A percentile compares a stretch with the other conserved stretches of the same genome.
Evolutionary conservation across 2,329 filamentous ascomycete species (phyloP).

Genomic region (Cercospora citrullina): DNA sequence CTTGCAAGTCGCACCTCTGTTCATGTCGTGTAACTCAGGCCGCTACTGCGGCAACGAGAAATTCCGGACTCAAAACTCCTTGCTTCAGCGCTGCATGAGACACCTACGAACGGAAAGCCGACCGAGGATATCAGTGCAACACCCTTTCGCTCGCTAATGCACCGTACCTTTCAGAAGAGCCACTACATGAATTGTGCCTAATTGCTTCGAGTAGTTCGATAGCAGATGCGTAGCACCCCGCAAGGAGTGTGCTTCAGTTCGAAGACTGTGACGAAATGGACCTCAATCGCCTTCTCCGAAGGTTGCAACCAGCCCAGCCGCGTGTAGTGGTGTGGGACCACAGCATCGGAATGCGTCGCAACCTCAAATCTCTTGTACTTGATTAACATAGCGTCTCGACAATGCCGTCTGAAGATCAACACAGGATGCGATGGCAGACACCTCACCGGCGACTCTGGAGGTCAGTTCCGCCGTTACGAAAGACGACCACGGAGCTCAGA

Average conservation of each 20-base stretch:
- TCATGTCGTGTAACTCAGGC: conserved; percentile 3
- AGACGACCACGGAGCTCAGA: conserved; percentile 19
- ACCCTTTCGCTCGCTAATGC: neutral
- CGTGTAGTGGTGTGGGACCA: neutral
- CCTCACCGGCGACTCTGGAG: conserved; percentile 11
- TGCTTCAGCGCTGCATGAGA: neutral
- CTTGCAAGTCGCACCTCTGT: neutral
- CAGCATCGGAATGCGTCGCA: neutral
- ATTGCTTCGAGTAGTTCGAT: neutral
- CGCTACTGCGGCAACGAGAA: conserved; percentile 6
- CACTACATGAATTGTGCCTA: neutral
- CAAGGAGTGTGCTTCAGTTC: neutral
- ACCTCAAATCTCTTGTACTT: neutral
- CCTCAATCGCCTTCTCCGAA: neutral
- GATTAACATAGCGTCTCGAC: neutral
- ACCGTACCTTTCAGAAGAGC: neutral
- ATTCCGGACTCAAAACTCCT: conserved; percentile 2
- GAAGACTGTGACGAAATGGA: neutral
- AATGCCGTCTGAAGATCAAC: neutral
- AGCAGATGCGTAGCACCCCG: neutral
- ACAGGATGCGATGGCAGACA: conserved; percentile 9
- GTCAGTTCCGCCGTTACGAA: conserved; percentile 23
- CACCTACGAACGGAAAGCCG: neutral
- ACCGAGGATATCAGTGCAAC: neutral
- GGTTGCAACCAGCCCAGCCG: conserved; percentile 2